Evolutionary conservation across 331 rosid species (phyloP).

Genomic region (Quercus phellos): DNA sequence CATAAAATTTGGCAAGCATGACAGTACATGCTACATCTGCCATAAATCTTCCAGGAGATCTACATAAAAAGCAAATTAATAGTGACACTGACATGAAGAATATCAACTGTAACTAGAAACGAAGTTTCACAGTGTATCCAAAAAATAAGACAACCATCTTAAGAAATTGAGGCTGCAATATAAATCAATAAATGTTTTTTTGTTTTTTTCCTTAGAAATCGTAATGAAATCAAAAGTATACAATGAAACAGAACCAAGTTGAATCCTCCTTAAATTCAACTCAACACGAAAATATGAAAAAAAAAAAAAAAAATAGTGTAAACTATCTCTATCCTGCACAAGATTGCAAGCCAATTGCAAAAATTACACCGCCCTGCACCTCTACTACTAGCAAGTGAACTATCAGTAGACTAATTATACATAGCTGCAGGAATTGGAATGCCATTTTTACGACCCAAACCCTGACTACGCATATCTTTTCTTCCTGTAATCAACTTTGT

Average conservation of each 20-base stretch:
- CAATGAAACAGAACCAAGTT: no score
- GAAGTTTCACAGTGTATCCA: no score
- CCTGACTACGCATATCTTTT: neutral
- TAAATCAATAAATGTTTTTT: no score
- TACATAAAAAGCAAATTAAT: no score
- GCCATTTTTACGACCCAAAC: neutral
- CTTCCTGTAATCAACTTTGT: neutral
- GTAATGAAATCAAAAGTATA: neutral
- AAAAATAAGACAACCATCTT: no score
- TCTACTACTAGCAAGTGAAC: neutral
- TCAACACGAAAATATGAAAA: neutral
- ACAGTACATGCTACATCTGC: no score
- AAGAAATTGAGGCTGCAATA: no score
- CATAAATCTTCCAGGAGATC: no score
- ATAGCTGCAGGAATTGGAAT: neutral
- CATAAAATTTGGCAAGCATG: no score
- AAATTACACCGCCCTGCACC: neutral
- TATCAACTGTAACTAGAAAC: no score
- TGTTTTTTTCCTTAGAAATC: neutral
- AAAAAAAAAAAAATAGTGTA: neutral
- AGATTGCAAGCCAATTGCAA: neutral
- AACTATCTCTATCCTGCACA: neutral
- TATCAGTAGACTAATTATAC: neutral
- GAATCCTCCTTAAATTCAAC: no score
- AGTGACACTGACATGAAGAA: no score